Evolutionary conservation across 495 filamentous ascomycete species (phyloP).

Genomic region (Penicillium subrubescens): DNA sequence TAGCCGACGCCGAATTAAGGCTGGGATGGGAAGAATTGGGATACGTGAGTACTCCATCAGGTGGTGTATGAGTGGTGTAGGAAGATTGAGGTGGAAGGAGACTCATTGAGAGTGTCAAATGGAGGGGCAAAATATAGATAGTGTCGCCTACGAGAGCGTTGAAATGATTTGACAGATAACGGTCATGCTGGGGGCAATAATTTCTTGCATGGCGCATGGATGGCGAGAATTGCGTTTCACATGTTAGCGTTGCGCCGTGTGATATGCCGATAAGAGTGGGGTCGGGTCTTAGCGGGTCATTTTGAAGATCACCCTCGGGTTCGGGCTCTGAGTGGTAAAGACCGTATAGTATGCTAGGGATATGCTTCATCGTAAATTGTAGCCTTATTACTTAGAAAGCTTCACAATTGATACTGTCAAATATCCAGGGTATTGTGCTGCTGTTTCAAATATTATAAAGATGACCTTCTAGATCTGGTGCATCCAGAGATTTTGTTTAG

Average conservation of each 20-base stretch:
- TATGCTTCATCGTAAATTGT: too few species aligned
- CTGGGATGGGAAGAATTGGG: slow-evolving; percentile 33
- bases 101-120: background rate
- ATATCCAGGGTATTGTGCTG: too few species aligned
- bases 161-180: slow-evolving; percentile 24
- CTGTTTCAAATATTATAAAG: too few species aligned
- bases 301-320: too few species aligned
- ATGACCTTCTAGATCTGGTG: too few species aligned
- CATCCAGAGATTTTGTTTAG: too few species aligned
- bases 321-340: too few species aligned
- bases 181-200: slow-evolving; percentile 12
- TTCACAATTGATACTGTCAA: too few species aligned
- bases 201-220: slow-evolving; percentile 21
- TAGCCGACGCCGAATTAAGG: slow-evolving; percentile 37
- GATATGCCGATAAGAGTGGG: slow-evolving; percentile 26
- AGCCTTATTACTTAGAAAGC: too few species aligned
- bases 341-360: too few species aligned
- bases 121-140: background rate
- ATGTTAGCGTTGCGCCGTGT: slow-evolving; percentile 19
- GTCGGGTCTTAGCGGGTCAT: background rate
- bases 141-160: background rate
- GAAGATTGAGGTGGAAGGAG: background rate
- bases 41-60: slow-evolving; percentile 36
- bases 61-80: background rate
- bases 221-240: slow-evolving; percentile 14